Evolutionary conservation across 2,329 filamentous ascomycete species (phyloP), one percentile per base, ranked within the genome.

Genomic region (Paraphoma sp.): DNA sequence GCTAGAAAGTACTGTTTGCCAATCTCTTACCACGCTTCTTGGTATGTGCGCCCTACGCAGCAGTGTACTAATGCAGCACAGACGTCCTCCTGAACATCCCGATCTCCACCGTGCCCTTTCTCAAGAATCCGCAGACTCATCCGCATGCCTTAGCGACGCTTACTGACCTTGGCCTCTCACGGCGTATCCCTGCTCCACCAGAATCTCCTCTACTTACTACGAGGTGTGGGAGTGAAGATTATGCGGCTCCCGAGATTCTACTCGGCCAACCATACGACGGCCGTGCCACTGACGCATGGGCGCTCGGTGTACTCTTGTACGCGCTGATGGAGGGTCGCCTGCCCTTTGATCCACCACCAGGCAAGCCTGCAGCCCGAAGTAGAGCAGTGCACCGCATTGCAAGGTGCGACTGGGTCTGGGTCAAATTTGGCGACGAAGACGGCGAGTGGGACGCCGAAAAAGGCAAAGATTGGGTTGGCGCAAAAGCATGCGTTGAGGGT

Each of bases 181-280:
- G 94, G 52, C 89, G 90, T 36, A 91, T 98, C 40, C 87, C 92
- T 14, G 78, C 83, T 54, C 85, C 85, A 0, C 86, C 86, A 0
- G 89, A 92, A 60, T 92, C 92, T 50, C 92, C 96, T 64, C 89
- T 94, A 58, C 84, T 99, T n/a, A 91, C 91, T 59, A 98, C 94
- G 1, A 87, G 95, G 9, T 99, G 95, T 75, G 95, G 95, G 31
- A 96, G 91, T 41, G 95, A 98, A 78, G 95, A 99, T 78, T 99
- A 99, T 73, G 94, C 94, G 1, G 94, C 95, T 0, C 95, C 95
- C 0, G 95, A 99, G 75, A 93, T 99, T 45, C 89, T 99, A 51
- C 92, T 99, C 83, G 94, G 94, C 23, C 92, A 97, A 71, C 87
- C 92, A 7, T 99, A 99, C 73, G 93, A 98, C 73, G 95, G 95